Percentiles rank a stretch among this genome's conserved stretches.
Evolutionary conservation across 164 flowering plant species (phyloP).

Genomic region (Nelumbo lutea): DNA sequence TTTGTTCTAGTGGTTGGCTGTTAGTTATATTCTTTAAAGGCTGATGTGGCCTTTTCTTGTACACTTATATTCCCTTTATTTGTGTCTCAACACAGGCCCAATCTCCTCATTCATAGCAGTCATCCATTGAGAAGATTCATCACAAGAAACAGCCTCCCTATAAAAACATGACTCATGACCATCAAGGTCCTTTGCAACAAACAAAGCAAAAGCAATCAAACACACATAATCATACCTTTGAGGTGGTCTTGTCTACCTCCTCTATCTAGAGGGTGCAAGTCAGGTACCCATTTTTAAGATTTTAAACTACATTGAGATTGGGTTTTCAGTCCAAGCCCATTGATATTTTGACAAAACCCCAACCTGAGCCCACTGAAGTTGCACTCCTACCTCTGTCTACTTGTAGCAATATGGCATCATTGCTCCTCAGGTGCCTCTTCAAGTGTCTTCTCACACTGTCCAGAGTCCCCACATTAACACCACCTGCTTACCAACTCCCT

Average conservation of each 20-base stretch:
- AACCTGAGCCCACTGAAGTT: no score
- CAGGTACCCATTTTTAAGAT: no score
- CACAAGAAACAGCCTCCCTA: conserved; percentile 1
- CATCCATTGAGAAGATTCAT: background rate
- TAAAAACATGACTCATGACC: background rate
- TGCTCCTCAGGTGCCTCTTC: background rate
- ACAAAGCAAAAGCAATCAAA: conserved; percentile 3
- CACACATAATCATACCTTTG: background rate
- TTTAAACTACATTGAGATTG: no score
- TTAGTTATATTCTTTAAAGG: no score
- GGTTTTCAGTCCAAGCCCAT: no score
- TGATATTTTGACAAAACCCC: no score
- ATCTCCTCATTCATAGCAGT: conserved; percentile 10
- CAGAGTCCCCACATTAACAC: background rate
- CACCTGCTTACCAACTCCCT: conserved; percentile 1
- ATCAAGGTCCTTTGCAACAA: conserved; percentile 1
- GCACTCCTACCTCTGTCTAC: background rate
- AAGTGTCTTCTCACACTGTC: background rate
- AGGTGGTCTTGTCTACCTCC: conserved; percentile 2
- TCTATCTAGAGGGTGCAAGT: background rate
- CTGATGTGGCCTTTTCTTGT: no score
- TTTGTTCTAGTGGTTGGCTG: no score
- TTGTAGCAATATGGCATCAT: background rate
- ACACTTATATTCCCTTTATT: no score
- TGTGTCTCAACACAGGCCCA: no score